These are phyloP conservation scores for Mycena vitilis DNA, from an alignment of 768 basidiomycete genomes.

Conservation along the genomic window DNA sequence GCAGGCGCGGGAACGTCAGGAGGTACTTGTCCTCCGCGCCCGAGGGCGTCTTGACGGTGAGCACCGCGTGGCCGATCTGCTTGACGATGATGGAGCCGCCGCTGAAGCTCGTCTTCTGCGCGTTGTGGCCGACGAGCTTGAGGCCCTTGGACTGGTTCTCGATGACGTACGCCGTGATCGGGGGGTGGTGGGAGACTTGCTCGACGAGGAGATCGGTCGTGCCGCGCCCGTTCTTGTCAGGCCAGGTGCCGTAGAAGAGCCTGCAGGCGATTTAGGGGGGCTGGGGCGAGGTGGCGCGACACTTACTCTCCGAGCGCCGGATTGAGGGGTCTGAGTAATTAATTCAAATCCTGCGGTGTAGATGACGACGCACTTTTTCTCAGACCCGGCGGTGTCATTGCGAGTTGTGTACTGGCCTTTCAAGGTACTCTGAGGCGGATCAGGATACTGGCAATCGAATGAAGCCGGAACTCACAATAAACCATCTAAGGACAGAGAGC, in stretches of 20 bases:
- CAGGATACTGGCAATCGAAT: conserved; percentile 1
- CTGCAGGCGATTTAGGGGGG: conserved; percentile 47
- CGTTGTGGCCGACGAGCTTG: conserved; percentile 85
- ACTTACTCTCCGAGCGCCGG: conserved; percentile 93
- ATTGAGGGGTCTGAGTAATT: conserved; percentile 81
- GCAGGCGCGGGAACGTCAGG: conserved; percentile 90
- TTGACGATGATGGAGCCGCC: conserved; percentile 86
- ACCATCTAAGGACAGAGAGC: conserved; percentile 92
- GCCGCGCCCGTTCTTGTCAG: conserved; percentile 78
- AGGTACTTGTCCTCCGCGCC: conserved; percentile 72
- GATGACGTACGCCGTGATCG: conserved; percentile 89
- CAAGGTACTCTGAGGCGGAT: conserved; percentile 74
- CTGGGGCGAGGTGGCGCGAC: conserved; percentile 5
- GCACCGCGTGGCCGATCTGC: conserved; percentile 93
- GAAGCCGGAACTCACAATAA: conserved; percentile 72
- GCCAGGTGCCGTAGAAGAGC: conserved; percentile 92
- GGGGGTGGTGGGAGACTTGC: conserved; percentile 97
- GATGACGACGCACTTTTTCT: conserved; percentile 84
- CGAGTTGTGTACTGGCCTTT: conserved; percentile 96
- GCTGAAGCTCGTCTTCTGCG: conserved; percentile 95
- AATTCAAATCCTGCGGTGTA: background rate
- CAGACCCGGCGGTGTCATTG: conserved; percentile 95
- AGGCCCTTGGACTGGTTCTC: conserved; percentile 84
- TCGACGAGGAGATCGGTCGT: conserved; percentile 88
- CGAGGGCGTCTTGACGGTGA: conserved; percentile 72